These are phyloP conservation scores for Hericium erinaceus DNA, from an alignment of 768 basidiomycete genomes.

Conservation along the genomic window DNA sequence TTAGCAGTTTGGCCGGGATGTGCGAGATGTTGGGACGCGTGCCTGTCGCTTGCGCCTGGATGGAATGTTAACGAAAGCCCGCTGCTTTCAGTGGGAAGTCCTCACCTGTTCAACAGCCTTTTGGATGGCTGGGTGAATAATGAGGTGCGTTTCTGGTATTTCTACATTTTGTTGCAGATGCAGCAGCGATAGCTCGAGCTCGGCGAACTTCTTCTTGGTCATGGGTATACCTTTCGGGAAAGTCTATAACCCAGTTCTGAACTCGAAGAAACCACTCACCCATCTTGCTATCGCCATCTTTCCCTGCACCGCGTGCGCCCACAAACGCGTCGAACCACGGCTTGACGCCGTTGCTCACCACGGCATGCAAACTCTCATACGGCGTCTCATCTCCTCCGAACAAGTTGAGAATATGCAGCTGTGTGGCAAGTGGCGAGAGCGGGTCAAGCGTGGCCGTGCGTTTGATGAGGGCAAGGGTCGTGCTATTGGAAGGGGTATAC, in stretches of 20 bases:
- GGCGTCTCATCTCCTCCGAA: constrained; percentile 86
- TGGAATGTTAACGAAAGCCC: background rate
- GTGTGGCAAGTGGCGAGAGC: constrained; percentile 65
- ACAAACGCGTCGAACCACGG: constrained; percentile 99
- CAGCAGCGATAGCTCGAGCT: constrained; percentile 86
- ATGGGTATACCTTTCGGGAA: constrained; percentile 69
- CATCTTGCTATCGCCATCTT: constrained; percentile 77
- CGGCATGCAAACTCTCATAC: constrained; percentile 90
- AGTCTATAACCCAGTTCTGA: background rate
- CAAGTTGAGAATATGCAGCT: constrained; percentile 88
- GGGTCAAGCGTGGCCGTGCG: constrained; percentile 78
- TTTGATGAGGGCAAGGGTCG: constrained; percentile 93
- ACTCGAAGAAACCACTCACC: constrained; percentile 30
- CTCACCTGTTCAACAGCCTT: constrained; percentile 65
- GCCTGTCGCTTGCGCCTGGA: constrained; percentile 37
- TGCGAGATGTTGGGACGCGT: constrained; percentile 67
- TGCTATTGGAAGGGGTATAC: constrained; percentile 73
- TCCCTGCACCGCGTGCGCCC: constrained; percentile 65
- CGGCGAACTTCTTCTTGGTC: constrained; percentile 99
- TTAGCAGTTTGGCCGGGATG: constrained; percentile 64
- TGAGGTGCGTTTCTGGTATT: constrained; percentile 91
- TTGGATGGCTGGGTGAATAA: constrained; percentile 85
- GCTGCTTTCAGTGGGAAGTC: background rate
- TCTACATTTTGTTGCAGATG: constrained; percentile 99
- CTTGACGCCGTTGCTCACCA: constrained; percentile 92